Evolutionary conservation across 352 stramenopile species (phyloP).

Genomic region (Phytophthora constricta): DNA sequence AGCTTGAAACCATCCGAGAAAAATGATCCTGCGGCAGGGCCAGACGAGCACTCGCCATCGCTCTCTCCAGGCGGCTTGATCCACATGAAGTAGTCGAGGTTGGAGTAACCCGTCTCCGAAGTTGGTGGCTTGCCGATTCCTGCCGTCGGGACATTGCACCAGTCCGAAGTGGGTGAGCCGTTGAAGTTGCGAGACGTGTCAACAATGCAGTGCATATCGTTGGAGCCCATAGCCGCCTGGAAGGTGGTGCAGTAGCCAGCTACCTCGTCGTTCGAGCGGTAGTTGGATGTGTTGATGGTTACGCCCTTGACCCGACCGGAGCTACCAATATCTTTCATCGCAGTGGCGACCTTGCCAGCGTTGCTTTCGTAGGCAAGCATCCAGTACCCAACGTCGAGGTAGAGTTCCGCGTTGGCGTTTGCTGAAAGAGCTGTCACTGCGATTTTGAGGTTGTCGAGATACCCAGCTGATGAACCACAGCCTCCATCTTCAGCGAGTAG

Average conservation of each 20-base stretch:
- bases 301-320: background rate
- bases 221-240: background rate
- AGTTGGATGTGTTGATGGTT: slow-evolving; percentile 1
- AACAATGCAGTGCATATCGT: background rate
- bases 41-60: slow-evolving; percentile 50
- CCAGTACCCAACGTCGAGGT: slow-evolving; percentile 1
- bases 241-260: background rate
- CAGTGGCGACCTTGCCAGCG: background rate
- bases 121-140: slow-evolving; percentile 51
- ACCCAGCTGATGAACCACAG: background rate
- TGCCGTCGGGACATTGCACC: slow-evolving; percentile 6
- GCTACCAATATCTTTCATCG: background rate
- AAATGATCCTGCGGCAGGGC: slow-evolving; percentile 49
- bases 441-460: background rate
- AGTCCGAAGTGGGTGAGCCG: background rate
- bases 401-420: background rate
- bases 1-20: slow-evolving; percentile 47
- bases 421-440: background rate
- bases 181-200: slow-evolving; percentile 2
- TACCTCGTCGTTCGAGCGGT: background rate
- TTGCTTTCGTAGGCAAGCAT: background rate
- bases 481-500: background rate
- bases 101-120: slow-evolving; percentile 32
- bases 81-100: slow-evolving; percentile 61
- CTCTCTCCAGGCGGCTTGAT: slow-evolving; percentile 56